A percentile compares a stretch with the other conserved stretches of the same genome.
These are phyloP conservation scores for Ogataea thermomethanolica DNA, from an alignment of 805 yeast genomes.

Conservation along the genomic window DNA sequence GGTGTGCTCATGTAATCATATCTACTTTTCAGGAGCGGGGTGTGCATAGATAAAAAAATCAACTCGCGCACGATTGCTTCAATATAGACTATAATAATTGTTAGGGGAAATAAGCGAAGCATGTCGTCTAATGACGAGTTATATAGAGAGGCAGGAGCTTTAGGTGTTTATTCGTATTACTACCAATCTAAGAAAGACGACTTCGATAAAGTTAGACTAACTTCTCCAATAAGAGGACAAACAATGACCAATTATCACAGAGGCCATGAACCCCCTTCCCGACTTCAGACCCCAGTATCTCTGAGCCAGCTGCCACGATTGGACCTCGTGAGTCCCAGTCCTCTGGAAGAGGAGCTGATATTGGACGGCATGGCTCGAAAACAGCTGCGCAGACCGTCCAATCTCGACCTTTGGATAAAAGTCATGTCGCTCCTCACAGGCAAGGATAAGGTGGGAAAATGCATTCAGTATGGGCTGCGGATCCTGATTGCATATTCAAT, in stretches of 20 bases:
- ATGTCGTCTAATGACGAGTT: conserved; percentile 17
- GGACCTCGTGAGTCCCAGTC: conserved; percentile 17
- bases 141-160: conserved; percentile 27
- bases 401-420: conserved; percentile 40
- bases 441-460: conserved; percentile 68
- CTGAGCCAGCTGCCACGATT: conserved; percentile 10
- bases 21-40: not conserved
- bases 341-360: conserved; percentile 21
- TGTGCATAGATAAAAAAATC: conserved; percentile 1
- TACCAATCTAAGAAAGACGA: conserved; percentile 17
- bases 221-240: conserved; percentile 18
- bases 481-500: conserved; percentile 45
- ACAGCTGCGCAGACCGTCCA: conserved; percentile 10
- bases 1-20: conserved; percentile 70
- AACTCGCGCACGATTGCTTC: conserved; percentile 9
- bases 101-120: conserved; percentile 6
- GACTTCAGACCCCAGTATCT: conserved; percentile 18
- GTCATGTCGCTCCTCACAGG: conserved; percentile 58
- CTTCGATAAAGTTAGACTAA: conserved; percentile 12
- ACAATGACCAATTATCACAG: conserved; percentile 4
- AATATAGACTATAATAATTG: conserved; percentile 6
- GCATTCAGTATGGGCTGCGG: conserved; percentile 56
- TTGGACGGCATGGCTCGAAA: conserved; percentile 10
- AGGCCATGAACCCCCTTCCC: conserved; percentile 7
- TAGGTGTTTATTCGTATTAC: conserved; percentile 30